A percentile compares a stretch with the other conserved stretches of the same genome.
These are phyloP conservation scores for Verticillium tricorpus DNA, from an alignment of 2,329 filamentous ascomycete genomes.

Conservation along the genomic window DNA sequence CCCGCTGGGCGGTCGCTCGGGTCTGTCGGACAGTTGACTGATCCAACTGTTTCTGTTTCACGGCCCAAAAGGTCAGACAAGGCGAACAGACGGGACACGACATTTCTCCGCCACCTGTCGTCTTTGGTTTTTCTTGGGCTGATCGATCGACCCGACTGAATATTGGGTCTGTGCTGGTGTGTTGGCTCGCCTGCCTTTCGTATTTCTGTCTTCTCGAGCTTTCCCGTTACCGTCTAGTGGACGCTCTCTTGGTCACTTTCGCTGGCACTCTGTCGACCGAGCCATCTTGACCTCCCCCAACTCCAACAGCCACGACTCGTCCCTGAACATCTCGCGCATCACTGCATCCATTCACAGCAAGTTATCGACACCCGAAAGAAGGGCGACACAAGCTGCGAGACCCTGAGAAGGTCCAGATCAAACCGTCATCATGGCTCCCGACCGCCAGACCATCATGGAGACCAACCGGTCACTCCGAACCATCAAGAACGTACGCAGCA, in stretches of 20 bases:
- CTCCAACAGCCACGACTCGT: background rate
- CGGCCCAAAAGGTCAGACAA: background rate
- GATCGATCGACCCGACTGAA: background rate
- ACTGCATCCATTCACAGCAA: background rate
- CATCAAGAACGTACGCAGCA: conserved; percentile 70
- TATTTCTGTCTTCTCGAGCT: background rate
- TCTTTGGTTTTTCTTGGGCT: background rate
- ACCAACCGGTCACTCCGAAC: conserved; percentile 81
- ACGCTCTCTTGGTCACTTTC: background rate
- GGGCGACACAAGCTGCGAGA: background rate
- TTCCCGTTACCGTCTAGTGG: background rate
- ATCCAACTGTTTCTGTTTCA: background rate
- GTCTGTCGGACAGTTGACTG: background rate
- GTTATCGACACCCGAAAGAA: background rate
- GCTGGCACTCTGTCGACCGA: background rate
- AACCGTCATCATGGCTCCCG: conserved; percentile 15
- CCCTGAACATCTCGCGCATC: background rate
- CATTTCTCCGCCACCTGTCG: background rate
- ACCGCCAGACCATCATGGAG: conserved; percentile 58
- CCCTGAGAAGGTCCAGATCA: background rate
- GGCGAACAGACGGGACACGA: background rate
- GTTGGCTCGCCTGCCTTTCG: background rate
- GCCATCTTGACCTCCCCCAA: background rate
- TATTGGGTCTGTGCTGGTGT: background rate
- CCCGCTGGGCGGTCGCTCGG: background rate